phyloP scores from a whole-genome alignment of 768 basidiomycete species.

The Phaffia australis region DNA sequence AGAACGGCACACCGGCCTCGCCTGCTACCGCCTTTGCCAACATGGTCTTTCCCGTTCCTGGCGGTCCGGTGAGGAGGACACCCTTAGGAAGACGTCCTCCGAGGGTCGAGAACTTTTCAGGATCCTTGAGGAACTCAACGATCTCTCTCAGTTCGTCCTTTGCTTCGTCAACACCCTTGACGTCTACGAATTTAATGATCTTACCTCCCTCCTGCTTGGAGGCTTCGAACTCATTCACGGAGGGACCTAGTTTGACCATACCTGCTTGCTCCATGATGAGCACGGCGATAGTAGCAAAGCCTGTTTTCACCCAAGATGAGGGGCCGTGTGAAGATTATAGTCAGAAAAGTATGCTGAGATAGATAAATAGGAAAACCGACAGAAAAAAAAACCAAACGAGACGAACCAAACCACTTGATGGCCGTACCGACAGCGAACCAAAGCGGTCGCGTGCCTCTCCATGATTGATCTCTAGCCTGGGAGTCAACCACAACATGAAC shows the following conservation, averaged over 20 bases:
- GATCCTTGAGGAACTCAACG: slow-evolving; percentile 89
- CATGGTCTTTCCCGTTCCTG: slow-evolving; percentile 90
- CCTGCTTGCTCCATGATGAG: slow-evolving; percentile 25
- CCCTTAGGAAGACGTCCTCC: slow-evolving; percentile 93
- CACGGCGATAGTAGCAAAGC: slow-evolving; percentile 52
- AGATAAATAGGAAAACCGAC: not conserved
- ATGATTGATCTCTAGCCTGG: slow-evolving; percentile 6
- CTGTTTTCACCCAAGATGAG: not conserved
- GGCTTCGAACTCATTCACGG: slow-evolving; percentile 45
- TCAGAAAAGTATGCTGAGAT: not conserved
- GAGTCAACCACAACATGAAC: slow-evolving; percentile 19
- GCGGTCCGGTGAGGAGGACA: slow-evolving; percentile 50
- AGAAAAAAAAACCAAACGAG: not conserved
- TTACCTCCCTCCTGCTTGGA: slow-evolving; percentile 48
- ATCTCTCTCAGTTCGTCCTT: slow-evolving; percentile 71
- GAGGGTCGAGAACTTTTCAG: slow-evolving; percentile 70
- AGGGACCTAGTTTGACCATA: slow-evolving; percentile 21
- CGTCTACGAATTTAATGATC: slow-evolving; percentile 81
- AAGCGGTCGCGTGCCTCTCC: slow-evolving; percentile 11
- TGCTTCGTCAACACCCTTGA: slow-evolving; percentile 94
- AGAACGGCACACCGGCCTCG: slow-evolving; percentile 93
- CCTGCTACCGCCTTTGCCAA: slow-evolving; percentile 90
- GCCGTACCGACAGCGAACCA: slow-evolving; percentile 15
- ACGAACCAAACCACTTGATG: slow-evolving; percentile 23
- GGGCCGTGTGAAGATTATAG: not conserved